Base-by-base conservation (phyloP, 2,329 filamentous ascomycete genomes). In the Coniosporium uncinatum region DNA sequence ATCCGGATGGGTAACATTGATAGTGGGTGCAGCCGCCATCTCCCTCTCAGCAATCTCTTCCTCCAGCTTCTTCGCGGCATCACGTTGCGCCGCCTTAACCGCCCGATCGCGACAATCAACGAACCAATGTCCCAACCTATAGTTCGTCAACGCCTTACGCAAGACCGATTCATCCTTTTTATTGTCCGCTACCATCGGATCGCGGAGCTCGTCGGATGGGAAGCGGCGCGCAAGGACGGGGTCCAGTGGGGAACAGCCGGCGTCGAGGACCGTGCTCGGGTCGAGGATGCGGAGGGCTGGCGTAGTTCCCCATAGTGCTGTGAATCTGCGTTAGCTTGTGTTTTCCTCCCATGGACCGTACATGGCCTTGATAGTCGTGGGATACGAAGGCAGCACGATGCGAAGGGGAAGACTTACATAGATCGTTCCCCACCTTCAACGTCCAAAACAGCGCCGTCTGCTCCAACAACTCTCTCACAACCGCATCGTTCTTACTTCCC, bases 171-270 rank as follows among this genome's bases (percentile, higher is more conserved):
- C 72, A 54, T 91, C 85, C 43, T 73, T 72, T 43, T 77, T 70
- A 66, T 93, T 84, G 43, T 88, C 86, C 20, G 81, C 76, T 21
- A 83, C 65, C 44, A 95, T 75, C 43, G 80, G 81, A 43, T 79
- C 71, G 44, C 80, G 75, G 52, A 85, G 75, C 34, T 78, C 75
- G 33, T 81, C 75, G 43, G 59, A 52, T 1, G 56, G 50, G 43
- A 70, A 71, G 4, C 78, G 68, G 20, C 58, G 51, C 48, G 81
- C 79, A 2, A 85, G 69, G 27, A 75, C 36, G 11, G 13, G 14
- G 27, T 11, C 20, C 69, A 21, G 83, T 73, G 3, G 74, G 44
- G 76, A 81, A 39, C 61, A 66, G 21, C 63, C 68, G 13, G 79
- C 80, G 14, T 78, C 79, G 3, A 80, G 57, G 0, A 71, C 70